Evolutionary conservation across 2,329 filamentous ascomycete genomes (phyloP).

Genomic region (Aspergillus sp.): DNA sequence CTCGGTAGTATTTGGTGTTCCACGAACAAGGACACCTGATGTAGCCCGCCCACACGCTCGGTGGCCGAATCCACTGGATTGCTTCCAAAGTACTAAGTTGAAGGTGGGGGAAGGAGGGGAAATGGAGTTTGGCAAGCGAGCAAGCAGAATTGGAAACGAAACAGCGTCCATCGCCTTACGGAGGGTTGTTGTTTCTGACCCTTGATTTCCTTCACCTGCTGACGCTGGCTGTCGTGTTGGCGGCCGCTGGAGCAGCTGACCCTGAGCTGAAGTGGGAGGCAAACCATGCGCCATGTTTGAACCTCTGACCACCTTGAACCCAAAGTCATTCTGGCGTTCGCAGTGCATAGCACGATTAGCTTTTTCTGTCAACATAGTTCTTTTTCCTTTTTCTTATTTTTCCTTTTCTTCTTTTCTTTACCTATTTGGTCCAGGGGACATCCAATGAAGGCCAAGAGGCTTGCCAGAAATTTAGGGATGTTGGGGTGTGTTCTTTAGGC

Average conservation of each 20-base stretch:
- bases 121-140: not conserved
- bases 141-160: not conserved
- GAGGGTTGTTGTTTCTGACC: not conserved
- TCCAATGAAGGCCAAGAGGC: not conserved
- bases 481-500: not conserved
- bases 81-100: not conserved
- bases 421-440: not conserved
- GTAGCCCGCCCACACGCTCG: too few relatives aligned
- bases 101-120: not conserved
- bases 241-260: constrained; percentile 3
- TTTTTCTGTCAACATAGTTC: not conserved
- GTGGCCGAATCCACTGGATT: too few relatives aligned
- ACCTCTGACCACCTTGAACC: not conserved
- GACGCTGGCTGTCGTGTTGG: constrained; percentile 2
- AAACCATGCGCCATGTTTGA: not conserved
- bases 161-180: not conserved
- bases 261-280: not conserved
- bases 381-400: too few relatives aligned
- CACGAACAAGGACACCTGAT: not conserved
- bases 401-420: not conserved
- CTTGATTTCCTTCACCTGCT: constrained; percentile 1
- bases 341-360: not conserved
- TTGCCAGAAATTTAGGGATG: constrained; percentile 1
- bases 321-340: not conserved
- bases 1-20: not conserved